Base-by-base conservation (phyloP, 208 protist genomes). In the Wallacemonas sp. region DNA sequence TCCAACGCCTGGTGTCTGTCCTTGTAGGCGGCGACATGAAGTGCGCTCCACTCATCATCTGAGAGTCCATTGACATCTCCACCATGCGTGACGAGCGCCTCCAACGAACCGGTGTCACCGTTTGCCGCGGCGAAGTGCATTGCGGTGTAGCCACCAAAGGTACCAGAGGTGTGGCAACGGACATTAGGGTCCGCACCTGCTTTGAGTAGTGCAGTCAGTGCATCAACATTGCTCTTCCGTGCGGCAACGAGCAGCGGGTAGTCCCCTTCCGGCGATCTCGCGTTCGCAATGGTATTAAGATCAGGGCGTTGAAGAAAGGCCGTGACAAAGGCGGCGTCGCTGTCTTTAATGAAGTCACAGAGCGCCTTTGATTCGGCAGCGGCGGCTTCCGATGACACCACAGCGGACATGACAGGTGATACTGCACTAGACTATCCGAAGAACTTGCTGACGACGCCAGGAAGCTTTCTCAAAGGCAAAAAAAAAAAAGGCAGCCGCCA, bases 261-360 rank as follows among this genome's bases (percentile, higher is more conserved):
- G 44, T 81, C 71, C 3, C 84, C 87, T 45, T 81, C 78, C 0
- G 34, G 19, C 99, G 70, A 29, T 98, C 90, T 8, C 6, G 21
- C 50, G 32, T 95, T 93, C 32, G 96, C 78, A 17, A 99, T 67
- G 19, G 92, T 90, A 6, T 86, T 72, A 8, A 97, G 94, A 73
- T 99, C 97, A 52, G 97, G 73, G 8, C 97, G 97, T n/a, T 83
- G 52, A 12, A 69, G 34, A 73, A 99, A 97, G 17, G 98, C 98
- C 44, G 99, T 88, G 37, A 99, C 68, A 33, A 98, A 97, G 36
- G 61, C 62, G 4, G 36, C 73, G 46, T 30, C 22, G 44, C 48
- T 27, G 32, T 42, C 26, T 17, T 61, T 26, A 8, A 83, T 77
- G 21, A 17, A 59, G n/a, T 97, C 50, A 38, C 50, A 57, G 19